A percentile compares a stretch with the other conserved stretches of the same genome.
Evolutionary conservation across 345 rosid genomes (phyloP).

Genomic region (Salix koriyanagi): DNA sequence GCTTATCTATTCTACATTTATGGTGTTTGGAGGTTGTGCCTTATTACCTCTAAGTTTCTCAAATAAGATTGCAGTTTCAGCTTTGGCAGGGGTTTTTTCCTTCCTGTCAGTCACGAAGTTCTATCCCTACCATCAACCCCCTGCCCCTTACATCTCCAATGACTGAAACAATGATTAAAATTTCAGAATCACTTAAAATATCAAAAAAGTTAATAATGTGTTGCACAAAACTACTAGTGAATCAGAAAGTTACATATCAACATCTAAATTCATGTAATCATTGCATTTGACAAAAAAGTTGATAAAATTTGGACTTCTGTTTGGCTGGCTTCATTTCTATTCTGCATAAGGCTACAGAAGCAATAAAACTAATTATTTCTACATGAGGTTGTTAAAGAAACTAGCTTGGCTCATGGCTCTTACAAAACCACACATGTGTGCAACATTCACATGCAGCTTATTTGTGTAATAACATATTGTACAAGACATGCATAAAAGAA

Average conservation of each 20-base stretch:
- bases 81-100: slow-evolving; percentile 83
- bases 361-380: not conserved
- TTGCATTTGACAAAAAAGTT: not conserved
- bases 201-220: not conserved
- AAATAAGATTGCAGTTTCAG: slow-evolving; percentile 66
- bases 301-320: not conserved
- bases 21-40: not conserved
- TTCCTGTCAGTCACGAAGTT: slow-evolving; percentile 74
- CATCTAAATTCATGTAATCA: not conserved
- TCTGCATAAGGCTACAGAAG: no score
- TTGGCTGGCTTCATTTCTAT: not conserved
- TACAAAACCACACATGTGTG: not conserved
- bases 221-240: not conserved
- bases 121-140: slow-evolving; percentile 82
- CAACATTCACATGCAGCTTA: not conserved
- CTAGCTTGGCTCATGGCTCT: not conserved
- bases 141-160: slow-evolving; percentile 94
- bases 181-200: not conserved
- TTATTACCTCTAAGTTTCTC: slow-evolving; percentile 77
- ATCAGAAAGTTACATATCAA: not conserved
- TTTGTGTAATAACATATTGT: not conserved
- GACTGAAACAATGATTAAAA: slow-evolving; percentile 36
- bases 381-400: not conserved
- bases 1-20: not conserved
- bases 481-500: not conserved